Base-by-base conservation (phyloP, 306 rosid species). In the Vicia sativa region DNA sequence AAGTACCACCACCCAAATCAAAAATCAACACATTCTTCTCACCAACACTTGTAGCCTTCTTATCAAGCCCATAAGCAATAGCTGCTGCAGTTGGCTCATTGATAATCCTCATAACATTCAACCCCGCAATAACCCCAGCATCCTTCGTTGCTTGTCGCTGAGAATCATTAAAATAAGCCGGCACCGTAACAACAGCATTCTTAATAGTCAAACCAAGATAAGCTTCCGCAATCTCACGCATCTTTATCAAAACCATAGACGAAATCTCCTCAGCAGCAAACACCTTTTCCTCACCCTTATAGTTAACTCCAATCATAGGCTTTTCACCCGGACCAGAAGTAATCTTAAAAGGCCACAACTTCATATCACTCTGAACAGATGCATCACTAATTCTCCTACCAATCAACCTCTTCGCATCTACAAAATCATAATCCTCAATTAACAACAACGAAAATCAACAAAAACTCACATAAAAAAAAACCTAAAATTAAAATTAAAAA, bases 161-260 rank as follows among this genome's bases (percentile, higher is more conserved):
- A 14, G 91, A 86, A 46, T 86, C 89, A 2, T 86, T 88, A 14
- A 88, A 88, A 82, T 91, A 91, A 1, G 96, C 96, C 0, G 97
- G 97, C 0, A 91, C 96, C 0, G 96, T 88, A 3, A 91, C 96
- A 5, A 88, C 96, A 0, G 89, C 97, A 11, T 91, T 91, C 87
- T 91, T 91, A 2, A 88, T 55, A 0, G 83, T 60, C 0, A 69
- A 29, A 0, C 96, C 96, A 11, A 91, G 93, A 62, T 71, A 91
- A 43, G 97, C 96, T 76, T 91, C 96, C 0, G 91, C 93, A 35
- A 91, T 85, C 85, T 91, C 97, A 15, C 97, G 72, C 97, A 91
- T 91, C 86, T 91, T 91, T 0, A 55, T 76, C 1, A 87, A 79
- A 34, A 89, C 89, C 95, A 88, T 88, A 1, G 95, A 88, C 0